Conservation (phyloP, 2,329 filamentous ascomycete species). For the Aspergillus awamori region DNA sequence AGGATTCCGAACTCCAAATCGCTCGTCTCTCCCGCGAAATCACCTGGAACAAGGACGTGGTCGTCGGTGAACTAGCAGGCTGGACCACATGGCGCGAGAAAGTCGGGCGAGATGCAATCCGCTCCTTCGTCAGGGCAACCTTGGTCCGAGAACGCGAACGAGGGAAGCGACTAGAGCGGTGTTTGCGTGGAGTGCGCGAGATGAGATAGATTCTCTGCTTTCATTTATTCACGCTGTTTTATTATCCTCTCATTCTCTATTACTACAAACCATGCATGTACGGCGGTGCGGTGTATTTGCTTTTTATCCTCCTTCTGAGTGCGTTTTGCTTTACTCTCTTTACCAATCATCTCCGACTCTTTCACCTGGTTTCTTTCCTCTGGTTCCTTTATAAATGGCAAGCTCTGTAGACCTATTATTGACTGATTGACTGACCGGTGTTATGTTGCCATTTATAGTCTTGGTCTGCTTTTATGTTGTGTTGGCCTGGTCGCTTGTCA, state of each 20-base stretch:
- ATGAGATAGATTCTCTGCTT: constrained; percentile 5
- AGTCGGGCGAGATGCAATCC: constrained; percentile 73
- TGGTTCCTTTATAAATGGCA: background rate
- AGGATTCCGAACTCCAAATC: constrained; percentile 69
- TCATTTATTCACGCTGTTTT: too few relatives aligned
- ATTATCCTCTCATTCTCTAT: background rate
- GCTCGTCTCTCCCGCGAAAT: constrained; percentile 78
- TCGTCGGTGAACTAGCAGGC: constrained; percentile 85
- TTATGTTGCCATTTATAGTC: background rate
- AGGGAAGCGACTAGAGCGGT: constrained; percentile 77
- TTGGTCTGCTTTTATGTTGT: background rate
- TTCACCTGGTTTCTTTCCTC: constrained; percentile 1
- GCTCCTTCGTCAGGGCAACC: constrained; percentile 75
- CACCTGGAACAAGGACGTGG: constrained; percentile 88
- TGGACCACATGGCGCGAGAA: constrained; percentile 90
- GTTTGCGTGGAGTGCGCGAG: constrained; percentile 64
- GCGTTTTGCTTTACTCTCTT: background rate
- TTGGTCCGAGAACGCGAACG: constrained; percentile 78
- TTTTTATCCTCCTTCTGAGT: background rate
- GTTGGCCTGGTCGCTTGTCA: background rate
- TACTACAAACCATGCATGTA: background rate
- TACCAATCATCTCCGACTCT: background rate
- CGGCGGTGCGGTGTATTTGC: background rate
- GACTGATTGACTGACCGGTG: background rate
- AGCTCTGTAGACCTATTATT: background rate